Evolutionary conservation across 352 stramenopile species (phyloP).

Genomic region (Aphanomyces invadans): DNA sequence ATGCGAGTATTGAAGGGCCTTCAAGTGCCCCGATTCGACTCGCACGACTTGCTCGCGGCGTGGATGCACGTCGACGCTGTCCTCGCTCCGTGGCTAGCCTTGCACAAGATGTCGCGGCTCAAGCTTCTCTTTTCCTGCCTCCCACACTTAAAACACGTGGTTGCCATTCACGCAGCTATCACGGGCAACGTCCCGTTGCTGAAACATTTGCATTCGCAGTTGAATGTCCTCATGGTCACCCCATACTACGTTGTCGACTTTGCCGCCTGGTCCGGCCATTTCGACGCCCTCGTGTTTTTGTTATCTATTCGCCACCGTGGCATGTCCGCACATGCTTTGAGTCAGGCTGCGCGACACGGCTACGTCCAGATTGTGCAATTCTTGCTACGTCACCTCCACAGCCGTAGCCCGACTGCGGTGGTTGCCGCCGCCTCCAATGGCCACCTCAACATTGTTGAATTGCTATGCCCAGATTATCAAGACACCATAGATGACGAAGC

Average conservation of each 20-base stretch:
- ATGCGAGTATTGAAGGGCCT: neutral
- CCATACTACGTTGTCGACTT: neutral
- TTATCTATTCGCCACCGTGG: constrained; percentile 1
- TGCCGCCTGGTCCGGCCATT: constrained; percentile 2
- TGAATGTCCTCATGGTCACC: neutral
- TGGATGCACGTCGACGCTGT: neutral
- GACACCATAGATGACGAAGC: constrained; percentile 21
- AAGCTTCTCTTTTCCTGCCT: neutral
- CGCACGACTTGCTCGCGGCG: neutral
- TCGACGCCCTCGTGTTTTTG: neutral
- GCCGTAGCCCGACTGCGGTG: constrained; percentile 9
- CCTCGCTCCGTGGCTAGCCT: neutral
- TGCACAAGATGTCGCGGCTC: neutral
- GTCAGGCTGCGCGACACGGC: neutral
- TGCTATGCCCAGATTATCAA: constrained; percentile 15
- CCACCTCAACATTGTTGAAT: constrained; percentile 25
- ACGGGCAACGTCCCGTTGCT: neutral
- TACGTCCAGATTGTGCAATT: constrained; percentile 19
- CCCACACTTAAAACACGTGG: neutral
- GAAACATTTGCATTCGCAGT: neutral
- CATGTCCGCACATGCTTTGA: neutral
- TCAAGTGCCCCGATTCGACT: neutral
- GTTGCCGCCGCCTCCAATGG: constrained; percentile 25
- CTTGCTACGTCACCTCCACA: constrained; percentile 1
- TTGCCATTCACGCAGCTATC: neutral